Conservation (phyloP, 2,329 filamentous ascomycete species). For the Talaromyces sp. region DNA sequence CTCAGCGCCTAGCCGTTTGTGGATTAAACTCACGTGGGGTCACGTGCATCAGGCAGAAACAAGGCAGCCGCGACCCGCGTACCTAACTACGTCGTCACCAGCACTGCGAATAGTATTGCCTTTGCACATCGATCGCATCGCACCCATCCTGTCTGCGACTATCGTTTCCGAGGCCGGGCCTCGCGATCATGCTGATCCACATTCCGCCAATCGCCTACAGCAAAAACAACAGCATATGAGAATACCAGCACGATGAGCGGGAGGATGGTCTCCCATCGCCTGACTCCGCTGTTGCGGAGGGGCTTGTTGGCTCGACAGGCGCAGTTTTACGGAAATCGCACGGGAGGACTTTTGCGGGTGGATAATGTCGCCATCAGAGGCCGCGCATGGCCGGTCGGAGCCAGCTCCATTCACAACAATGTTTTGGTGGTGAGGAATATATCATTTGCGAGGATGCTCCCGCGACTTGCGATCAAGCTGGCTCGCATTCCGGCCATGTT, state of each 20-base stretch:
- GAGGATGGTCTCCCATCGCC: conserved; percentile 69
- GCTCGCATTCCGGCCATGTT: conserved; percentile 83
- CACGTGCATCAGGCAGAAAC: neutral
- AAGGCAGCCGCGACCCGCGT: neutral
- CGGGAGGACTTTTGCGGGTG: conserved; percentile 62
- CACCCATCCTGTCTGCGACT: neutral
- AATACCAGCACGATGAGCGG: conserved; percentile 55
- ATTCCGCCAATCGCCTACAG: neutral
- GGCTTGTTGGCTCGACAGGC: conserved; percentile 56
- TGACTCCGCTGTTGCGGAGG: conserved; percentile 61
- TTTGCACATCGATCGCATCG: neutral
- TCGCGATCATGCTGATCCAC: conserved; percentile 8
- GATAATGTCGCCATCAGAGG: conserved; percentile 57
- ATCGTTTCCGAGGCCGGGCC: conserved; percentile 2
- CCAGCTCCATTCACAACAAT: conserved; percentile 74
- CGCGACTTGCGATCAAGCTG: conserved; percentile 87
- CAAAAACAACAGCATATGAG: conserved; percentile 25
- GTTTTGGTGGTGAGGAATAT: conserved; percentile 57
- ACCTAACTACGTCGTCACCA: neutral
- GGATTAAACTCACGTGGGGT: neutral
- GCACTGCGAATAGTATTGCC: neutral
- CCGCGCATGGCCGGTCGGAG: conserved; percentile 69
- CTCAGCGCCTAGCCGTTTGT: conserved; percentile 16
- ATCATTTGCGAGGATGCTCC: conserved; percentile 65
- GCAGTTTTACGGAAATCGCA: conserved; percentile 55